phyloP scores from a whole-genome alignment of 345 rosid species.

The Eutrema japonicum region DNA sequence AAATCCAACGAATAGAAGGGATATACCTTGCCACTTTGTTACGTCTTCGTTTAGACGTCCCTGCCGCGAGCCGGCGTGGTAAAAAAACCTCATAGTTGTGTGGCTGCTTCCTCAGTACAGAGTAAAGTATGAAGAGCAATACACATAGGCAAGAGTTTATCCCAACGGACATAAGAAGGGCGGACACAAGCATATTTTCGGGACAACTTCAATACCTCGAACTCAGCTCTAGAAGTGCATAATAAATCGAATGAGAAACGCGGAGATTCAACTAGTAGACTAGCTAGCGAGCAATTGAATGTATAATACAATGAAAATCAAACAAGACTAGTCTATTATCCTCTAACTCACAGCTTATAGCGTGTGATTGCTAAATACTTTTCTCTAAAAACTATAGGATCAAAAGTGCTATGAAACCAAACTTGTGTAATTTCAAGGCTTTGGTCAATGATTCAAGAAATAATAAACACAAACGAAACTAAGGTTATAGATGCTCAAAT shows the following conservation, averaged over 20 bases:
- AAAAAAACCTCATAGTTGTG: slow-evolving; percentile 66
- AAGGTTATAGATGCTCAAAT: not conserved
- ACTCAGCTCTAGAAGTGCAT: slow-evolving; percentile 34
- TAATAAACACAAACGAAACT: not conserved
- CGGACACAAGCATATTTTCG: slow-evolving; percentile 81
- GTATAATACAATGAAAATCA: too few species aligned
- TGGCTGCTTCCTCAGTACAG: slow-evolving; percentile 83
- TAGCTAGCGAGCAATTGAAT: too few species aligned
- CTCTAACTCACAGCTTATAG: too few species aligned
- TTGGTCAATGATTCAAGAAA: not conserved
- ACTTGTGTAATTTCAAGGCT: slow-evolving; percentile 8
- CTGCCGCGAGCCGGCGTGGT: slow-evolving; percentile 76
- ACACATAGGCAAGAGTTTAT: slow-evolving; percentile 84
- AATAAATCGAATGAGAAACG: not conserved
- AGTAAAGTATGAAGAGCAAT: slow-evolving; percentile 67
- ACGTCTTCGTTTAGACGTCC: slow-evolving; percentile 53
- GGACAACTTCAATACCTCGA: slow-evolving; percentile 31
- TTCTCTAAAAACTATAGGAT: not conserved
- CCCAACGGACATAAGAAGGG: slow-evolving; percentile 83
- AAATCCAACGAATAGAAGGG: slow-evolving; percentile 88
- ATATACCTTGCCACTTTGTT: slow-evolving; percentile 75
- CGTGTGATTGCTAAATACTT: not conserved
- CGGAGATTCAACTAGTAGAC: not conserved
- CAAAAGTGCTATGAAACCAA: not conserved
- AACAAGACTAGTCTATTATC: too few species aligned